A percentile compares a stretch with the other conserved stretches of the same genome.
Conservation (phyloP, 1,139 yeast species). For the Schwanniomyces etchellsii region DNA sequence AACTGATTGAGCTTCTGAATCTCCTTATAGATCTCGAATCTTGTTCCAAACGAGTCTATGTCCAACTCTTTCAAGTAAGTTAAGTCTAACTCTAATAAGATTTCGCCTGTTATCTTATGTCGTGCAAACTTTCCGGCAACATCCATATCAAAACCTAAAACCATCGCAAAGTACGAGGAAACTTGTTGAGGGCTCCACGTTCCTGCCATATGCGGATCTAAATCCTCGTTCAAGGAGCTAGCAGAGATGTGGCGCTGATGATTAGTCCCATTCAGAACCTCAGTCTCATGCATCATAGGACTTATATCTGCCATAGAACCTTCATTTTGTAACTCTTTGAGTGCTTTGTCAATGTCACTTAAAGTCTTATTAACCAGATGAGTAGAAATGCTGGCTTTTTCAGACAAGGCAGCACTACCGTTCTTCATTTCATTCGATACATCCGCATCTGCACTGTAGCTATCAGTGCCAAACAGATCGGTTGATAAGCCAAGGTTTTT, state of each 20-base stretch:
- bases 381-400: constrained; percentile 1
- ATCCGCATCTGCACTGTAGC: constrained; percentile 3
- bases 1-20: constrained; percentile 58
- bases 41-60: constrained; percentile 87
- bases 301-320: not conserved
- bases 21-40: constrained; percentile 87
- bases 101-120: constrained; percentile 86
- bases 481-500: constrained; percentile 9
- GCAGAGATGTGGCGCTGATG: constrained; percentile 14
- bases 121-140: constrained; percentile 75
- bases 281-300: not conserved
- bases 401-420: not conserved
- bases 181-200: constrained; percentile 90
- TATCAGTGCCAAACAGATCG: too few relatives aligned
- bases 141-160: constrained; percentile 65
- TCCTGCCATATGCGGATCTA: constrained; percentile 46
- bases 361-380: constrained; percentile 54
- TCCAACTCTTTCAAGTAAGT: constrained; percentile 87
- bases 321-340: constrained; percentile 57
- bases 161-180: constrained; percentile 60
- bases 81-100: constrained; percentile 78
- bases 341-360: constrained; percentile 80
- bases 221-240: constrained; percentile 24
- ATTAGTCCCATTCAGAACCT: not conserved
- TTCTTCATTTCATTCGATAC: constrained; percentile 3